Conservation (phyloP, 768 basidiomycete species). For the Suillus subluteus region DNA sequence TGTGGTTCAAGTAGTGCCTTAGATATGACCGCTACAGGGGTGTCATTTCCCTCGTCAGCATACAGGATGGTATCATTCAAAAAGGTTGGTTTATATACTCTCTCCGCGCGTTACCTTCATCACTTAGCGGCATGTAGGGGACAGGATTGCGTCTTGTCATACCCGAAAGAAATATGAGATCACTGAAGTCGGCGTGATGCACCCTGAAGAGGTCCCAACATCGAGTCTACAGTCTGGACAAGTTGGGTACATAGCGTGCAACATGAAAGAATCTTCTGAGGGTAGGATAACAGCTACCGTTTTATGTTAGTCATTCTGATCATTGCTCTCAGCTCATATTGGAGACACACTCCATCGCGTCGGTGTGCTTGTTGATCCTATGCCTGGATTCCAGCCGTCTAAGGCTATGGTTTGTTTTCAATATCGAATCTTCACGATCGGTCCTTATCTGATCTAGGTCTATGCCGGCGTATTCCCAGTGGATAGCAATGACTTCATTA, state of each 20-base stretch:
- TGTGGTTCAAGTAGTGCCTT: slow-evolving; percentile 16
- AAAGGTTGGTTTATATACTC: slow-evolving; percentile 58
- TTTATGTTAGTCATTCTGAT: slow-evolving; percentile 3
- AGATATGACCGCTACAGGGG: slow-evolving; percentile 97
- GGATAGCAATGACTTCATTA: slow-evolving; percentile 87
- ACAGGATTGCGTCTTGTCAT: slow-evolving; percentile 85
- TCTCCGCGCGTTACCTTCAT: slow-evolving; percentile 6
- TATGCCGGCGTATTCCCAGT: slow-evolving; percentile 95
- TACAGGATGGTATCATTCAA: slow-evolving; percentile 78
- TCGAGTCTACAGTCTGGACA: slow-evolving; percentile 72
- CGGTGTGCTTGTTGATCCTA: slow-evolving; percentile 74
- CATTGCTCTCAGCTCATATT: slow-evolving; percentile 67
- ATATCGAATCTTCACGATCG: slow-evolving; percentile 3
- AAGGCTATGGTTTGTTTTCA: slow-evolving; percentile 81
- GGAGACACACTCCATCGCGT: slow-evolving; percentile 90
- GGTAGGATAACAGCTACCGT: slow-evolving; percentile 46
- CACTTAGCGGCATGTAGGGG: slow-evolving; percentile 55
- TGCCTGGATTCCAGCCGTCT: slow-evolving; percentile 89
- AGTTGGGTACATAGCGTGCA: slow-evolving; percentile 90
- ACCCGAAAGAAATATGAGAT: slow-evolving; percentile 90
- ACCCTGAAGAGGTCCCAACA: slow-evolving; percentile 87
- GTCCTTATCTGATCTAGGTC: slow-evolving; percentile 53
- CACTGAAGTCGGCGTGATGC: slow-evolving; percentile 84
- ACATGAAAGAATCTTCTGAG: slow-evolving; percentile 97
- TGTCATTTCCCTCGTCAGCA: slow-evolving; percentile 87